Evolutionary conservation across 2,329 filamentous ascomycete species (phyloP).

Genomic region (Purpureocillium takamizusanense): DNA sequence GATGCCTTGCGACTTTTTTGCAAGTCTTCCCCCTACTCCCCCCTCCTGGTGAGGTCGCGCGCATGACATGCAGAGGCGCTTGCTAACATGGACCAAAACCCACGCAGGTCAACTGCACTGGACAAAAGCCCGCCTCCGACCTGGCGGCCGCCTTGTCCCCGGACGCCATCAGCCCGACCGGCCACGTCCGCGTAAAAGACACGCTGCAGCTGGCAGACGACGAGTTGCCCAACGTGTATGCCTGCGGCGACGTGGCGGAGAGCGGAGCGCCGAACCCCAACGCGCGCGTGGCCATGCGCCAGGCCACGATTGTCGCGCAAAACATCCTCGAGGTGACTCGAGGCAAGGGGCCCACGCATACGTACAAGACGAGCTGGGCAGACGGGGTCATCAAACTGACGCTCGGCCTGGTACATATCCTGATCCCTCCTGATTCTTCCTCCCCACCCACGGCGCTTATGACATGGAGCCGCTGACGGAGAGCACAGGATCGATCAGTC

Average conservation of each 20-base stretch:
- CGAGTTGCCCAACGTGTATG: constrained; percentile 43
- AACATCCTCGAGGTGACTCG: constrained; percentile 43
- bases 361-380: constrained; percentile 33
- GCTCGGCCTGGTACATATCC: constrained; percentile 39
- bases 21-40: constrained; percentile 15
- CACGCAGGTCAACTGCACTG: constrained; percentile 46
- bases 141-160: constrained; percentile 35
- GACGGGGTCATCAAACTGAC: constrained; percentile 46
- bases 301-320: constrained; percentile 41
- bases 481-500: constrained; percentile 32
- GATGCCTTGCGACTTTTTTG: constrained; percentile 41
- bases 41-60: neutral
- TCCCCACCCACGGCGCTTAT: too few relatives aligned
- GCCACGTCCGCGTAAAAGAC: constrained; percentile 42
- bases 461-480: neutral
- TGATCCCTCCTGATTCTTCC: too few relatives aligned
- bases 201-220: constrained; percentile 47
- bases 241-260: constrained; percentile 55
- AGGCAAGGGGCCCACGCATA: constrained; percentile 25
- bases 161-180: constrained; percentile 31
- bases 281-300: constrained; percentile 42
- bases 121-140: constrained; percentile 47
- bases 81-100: neutral
- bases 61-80: neutral
- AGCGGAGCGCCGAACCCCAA: constrained; percentile 38